These are phyloP conservation scores for Miscanthus sacchariflorus DNA, from an alignment of 202 grass and related monocot genomes.

Conservation along the genomic window DNA sequence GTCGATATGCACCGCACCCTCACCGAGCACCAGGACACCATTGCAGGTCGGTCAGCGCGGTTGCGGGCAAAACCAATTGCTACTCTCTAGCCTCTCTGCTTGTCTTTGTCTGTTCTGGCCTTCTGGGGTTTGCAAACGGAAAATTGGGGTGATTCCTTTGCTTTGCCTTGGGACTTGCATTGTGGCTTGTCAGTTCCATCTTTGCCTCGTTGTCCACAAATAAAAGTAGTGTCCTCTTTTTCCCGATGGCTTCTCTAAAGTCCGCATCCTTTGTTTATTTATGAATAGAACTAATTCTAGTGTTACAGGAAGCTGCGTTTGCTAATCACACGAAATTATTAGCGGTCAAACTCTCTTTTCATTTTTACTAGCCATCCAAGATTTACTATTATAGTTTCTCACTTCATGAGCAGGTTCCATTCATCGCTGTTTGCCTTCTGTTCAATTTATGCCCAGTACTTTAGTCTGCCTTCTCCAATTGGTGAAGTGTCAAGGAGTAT, in stretches of 20 bases:
- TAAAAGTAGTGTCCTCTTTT: not conserved
- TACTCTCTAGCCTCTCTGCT: not conserved
- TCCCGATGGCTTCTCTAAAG: not conserved
- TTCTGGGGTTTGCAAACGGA: not conserved
- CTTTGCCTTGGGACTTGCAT: slow-evolving; percentile 16
- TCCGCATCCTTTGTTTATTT: not conserved
- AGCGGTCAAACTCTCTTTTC: slow-evolving; percentile 7
- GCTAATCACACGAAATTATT: not conserved
- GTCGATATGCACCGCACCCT: slow-evolving; percentile 95
- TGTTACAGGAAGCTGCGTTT: not conserved
- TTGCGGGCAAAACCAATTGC: not conserved
- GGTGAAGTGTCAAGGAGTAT: not conserved
- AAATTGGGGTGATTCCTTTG: not conserved
- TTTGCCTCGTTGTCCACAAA: slow-evolving; percentile 1
- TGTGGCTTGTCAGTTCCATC: slow-evolving; percentile 5
- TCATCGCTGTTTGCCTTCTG: not conserved
- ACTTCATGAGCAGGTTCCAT: slow-evolving; percentile 14
- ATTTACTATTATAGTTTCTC: not conserved
- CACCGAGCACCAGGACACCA: slow-evolving; percentile 86
- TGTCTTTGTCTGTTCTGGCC: not conserved
- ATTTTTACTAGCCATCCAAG: not conserved
- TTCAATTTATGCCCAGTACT: slow-evolving; percentile 6
- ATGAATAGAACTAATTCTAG: slow-evolving; percentile 4
- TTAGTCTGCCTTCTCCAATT: not conserved
- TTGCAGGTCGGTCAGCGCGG: slow-evolving; percentile 60